Evolutionary conservation across 2,329 filamentous ascomycete genomes (phyloP).

Genomic region (Neofusicoccum laricinum): DNA sequence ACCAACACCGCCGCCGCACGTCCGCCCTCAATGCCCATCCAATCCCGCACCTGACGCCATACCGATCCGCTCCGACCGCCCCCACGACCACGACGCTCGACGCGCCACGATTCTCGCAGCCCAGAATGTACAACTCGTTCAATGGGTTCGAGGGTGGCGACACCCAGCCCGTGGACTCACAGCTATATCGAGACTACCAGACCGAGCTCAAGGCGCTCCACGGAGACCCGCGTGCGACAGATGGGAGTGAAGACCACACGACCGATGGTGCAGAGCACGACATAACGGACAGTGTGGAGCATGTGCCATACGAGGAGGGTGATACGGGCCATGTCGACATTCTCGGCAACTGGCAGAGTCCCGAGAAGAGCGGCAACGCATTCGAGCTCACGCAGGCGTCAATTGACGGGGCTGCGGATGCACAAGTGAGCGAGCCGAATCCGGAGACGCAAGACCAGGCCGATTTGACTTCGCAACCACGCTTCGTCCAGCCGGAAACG

Average conservation of each 20-base stretch:
- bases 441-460: conserved; percentile 8
- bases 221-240: not conserved
- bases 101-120: not conserved
- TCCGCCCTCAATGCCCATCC: conserved; percentile 6
- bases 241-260: not conserved
- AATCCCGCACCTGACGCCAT: conserved; percentile 8
- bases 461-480: conserved; percentile 29
- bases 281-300: not conserved
- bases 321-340: conserved; percentile 33
- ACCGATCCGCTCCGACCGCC: not conserved
- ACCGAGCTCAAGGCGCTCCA: not conserved
- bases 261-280: not conserved
- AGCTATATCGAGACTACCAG: conserved; percentile 41
- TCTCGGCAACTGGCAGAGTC: conserved; percentile 21
- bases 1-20: not conserved
- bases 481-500: conserved; percentile 38
- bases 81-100: not conserved
- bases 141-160: conserved; percentile 41
- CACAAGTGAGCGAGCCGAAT: not conserved
- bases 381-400: not conserved
- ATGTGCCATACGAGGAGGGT: conserved; percentile 20
- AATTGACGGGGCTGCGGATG: not conserved
- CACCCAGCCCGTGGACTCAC: conserved; percentile 47
- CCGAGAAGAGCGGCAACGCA: not conserved
- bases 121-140: conserved; percentile 38